A percentile compares a stretch with the other conserved stretches of the same genome.
Evolutionary conservation across 768 basidiomycete species (phyloP).

Genomic region (Leucosporidium scottii): DNA sequence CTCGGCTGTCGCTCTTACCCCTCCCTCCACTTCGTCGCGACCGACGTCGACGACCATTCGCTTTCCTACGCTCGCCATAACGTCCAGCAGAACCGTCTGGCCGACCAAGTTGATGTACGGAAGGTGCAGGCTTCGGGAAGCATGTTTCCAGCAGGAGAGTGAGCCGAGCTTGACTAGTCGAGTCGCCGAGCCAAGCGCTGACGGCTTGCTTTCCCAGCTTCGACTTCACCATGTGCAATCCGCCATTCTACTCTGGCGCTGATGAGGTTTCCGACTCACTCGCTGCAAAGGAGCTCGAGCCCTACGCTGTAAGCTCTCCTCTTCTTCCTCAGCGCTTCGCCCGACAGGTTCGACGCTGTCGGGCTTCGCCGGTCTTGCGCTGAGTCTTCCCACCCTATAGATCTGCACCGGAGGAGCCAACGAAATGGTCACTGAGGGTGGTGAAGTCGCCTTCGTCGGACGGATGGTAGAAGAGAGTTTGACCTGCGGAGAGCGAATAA

Average conservation of each 20-base stretch:
- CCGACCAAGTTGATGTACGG: constrained; percentile 51
- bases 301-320: constrained; percentile 57
- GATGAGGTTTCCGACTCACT: constrained; percentile 61
- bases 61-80: constrained; percentile 54
- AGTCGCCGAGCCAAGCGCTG: neutral
- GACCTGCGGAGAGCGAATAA: constrained; percentile 50
- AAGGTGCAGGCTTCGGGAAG: constrained; percentile 39
- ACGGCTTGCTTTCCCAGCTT: constrained; percentile 44
- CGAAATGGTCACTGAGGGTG: constrained; percentile 85
- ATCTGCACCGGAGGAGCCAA: constrained; percentile 76
- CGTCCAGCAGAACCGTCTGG: constrained; percentile 54
- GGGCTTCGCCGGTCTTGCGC: neutral
- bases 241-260: constrained; percentile 78
- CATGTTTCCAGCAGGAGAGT: constrained; percentile 49
- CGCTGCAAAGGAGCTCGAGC: constrained; percentile 56
- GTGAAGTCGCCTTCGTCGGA: constrained; percentile 70
- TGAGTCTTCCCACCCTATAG: constrained; percentile 43
- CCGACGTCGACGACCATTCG: constrained; percentile 68
- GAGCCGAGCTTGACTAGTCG: neutral
- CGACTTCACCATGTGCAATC: constrained; percentile 90
- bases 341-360: too few species aligned
- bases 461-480: constrained; percentile 72
- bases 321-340: neutral
- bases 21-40: constrained; percentile 1
- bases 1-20: constrained; percentile 47